phyloP scores from a whole-genome alignment of 2,329 filamentous ascomycete genomes.

The Curvularia lunata region DNA sequence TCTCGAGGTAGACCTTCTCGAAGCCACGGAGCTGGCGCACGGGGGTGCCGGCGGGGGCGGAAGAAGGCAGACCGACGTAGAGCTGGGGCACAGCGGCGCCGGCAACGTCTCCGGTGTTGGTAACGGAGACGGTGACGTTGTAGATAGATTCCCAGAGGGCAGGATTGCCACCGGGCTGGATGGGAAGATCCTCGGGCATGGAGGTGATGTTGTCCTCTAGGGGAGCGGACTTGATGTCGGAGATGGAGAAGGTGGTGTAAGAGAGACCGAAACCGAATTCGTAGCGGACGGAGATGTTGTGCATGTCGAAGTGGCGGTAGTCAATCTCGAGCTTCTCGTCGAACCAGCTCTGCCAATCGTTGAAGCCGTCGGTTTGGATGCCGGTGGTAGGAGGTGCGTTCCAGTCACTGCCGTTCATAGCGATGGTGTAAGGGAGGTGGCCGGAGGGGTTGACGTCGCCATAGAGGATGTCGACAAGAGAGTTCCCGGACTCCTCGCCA shows the following conservation, averaged over 20 bases:
- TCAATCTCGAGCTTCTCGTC: slow-evolving; percentile 74
- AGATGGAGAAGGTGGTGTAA: slow-evolving; percentile 79
- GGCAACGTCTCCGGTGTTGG: slow-evolving; percentile 68
- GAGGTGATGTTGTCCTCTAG: slow-evolving; percentile 66
- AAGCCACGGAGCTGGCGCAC: slow-evolving; percentile 56
- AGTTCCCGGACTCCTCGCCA: slow-evolving; percentile 52
- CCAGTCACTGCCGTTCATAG: slow-evolving; percentile 74
- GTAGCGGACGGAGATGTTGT: slow-evolving; percentile 70
- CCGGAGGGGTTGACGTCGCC: slow-evolving; percentile 79
- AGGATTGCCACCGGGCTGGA: slow-evolving; percentile 54
- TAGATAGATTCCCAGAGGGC: slow-evolving; percentile 72
- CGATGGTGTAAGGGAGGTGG: slow-evolving; percentile 85
- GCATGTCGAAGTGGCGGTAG: slow-evolving; percentile 75
- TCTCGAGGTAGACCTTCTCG: slow-evolving; percentile 58
- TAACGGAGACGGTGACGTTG: slow-evolving; percentile 69
- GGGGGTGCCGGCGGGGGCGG: slow-evolving; percentile 65
- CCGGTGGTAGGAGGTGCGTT: slow-evolving; percentile 49
- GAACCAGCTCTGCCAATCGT: slow-evolving; percentile 60
- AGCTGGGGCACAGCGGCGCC: slow-evolving; percentile 63
- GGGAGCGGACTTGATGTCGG: slow-evolving; percentile 64
- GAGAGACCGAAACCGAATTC: slow-evolving; percentile 79
- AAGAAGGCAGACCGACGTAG: slow-evolving; percentile 59
- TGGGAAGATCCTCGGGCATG: slow-evolving; percentile 48
- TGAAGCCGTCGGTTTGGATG: slow-evolving; percentile 48
- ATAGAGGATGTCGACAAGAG: slow-evolving; percentile 63